Evolutionary conservation across 768 basidiomycete genomes (phyloP).

Genomic region (Chalciporus pseudorubinellus): DNA sequence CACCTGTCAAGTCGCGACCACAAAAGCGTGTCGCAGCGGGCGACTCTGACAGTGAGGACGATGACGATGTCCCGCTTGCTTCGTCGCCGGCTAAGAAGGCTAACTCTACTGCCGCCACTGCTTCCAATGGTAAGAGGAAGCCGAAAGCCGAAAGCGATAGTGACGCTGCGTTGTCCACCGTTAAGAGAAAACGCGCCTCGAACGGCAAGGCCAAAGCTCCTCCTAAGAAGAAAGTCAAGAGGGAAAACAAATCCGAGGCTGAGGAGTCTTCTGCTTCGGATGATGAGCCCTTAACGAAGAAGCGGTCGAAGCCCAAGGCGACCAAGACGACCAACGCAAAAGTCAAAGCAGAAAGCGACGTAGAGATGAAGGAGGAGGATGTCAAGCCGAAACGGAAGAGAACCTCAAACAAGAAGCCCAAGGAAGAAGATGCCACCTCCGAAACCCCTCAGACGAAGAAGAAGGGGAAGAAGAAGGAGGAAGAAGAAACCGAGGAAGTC

Average conservation of each 20-base stretch:
- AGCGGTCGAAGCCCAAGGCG: constrained; percentile 15
- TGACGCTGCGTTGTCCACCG: constrained; percentile 43
- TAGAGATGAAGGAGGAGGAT: constrained; percentile 46
- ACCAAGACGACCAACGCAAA: constrained; percentile 40
- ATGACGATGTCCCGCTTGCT: constrained; percentile 67
- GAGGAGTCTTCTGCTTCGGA: constrained; percentile 29
- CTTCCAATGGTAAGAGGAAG: constrained; percentile 41
- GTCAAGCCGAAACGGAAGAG: constrained; percentile 44
- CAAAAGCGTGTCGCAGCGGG: constrained; percentile 57
- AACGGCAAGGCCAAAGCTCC: constrained; percentile 53
- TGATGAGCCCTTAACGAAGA: constrained; percentile 34
- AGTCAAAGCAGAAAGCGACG: constrained; percentile 50
- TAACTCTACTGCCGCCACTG: constrained; percentile 30
- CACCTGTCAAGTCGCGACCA: constrained; percentile 27
- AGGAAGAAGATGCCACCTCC: constrained; percentile 44
- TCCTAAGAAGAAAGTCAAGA: constrained; percentile 64
- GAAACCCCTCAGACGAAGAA: constrained; percentile 48
- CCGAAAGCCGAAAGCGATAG: constrained; percentile 36
- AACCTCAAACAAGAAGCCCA: constrained; percentile 50
- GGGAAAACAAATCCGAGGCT: constrained; percentile 39
- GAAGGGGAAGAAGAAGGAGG: constrained; percentile 57
- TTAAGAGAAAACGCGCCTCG: constrained; percentile 43
- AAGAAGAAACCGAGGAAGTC: constrained; percentile 59
- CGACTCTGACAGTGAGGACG: constrained; percentile 60
- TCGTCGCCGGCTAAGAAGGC: constrained; percentile 64